Evolutionary conservation across 1,139 yeast species (phyloP).

Genomic region (Yarrowia galli): DNA sequence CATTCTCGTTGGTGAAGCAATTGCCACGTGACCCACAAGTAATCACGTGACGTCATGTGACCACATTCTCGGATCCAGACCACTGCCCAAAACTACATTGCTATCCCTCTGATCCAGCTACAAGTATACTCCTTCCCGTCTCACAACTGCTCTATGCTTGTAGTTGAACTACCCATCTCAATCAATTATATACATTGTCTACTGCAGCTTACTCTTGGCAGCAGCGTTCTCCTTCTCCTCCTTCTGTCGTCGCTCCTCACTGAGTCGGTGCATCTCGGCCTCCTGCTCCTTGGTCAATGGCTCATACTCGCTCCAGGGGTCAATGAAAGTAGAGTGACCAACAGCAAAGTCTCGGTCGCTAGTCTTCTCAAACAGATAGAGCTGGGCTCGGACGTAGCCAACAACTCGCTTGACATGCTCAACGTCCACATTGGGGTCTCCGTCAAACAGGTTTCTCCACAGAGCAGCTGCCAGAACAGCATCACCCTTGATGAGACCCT

Average conservation of each 20-base stretch:
- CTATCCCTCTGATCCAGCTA: no score
- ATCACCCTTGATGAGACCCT: slow-evolving; percentile 84
- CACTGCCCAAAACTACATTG: no score
- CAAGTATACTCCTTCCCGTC: no score
- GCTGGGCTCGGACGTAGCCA: slow-evolving; percentile 85
- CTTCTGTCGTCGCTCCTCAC: slow-evolving; percentile 33
- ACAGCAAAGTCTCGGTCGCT: slow-evolving; percentile 92
- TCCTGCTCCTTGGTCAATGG: slow-evolving; percentile 59
- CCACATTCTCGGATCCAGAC: no score
- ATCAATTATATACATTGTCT: slow-evolving; percentile 16
- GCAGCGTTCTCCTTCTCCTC: slow-evolving; percentile 32
- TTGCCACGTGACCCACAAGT: neutral
- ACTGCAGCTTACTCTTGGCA: slow-evolving; percentile 35
- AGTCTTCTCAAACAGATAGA: slow-evolving; percentile 83
- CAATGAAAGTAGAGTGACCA: slow-evolving; percentile 84
- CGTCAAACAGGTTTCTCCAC: slow-evolving; percentile 69
- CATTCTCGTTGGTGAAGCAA: no score
- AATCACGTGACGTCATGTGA: neutral
- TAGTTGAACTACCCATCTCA: no score
- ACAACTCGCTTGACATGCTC: slow-evolving; percentile 86
- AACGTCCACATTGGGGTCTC: slow-evolving; percentile 80
- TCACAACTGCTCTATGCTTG: no score
- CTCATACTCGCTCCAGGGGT: slow-evolving; percentile 82
- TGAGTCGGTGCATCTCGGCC: slow-evolving; percentile 39
- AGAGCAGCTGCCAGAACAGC: slow-evolving; percentile 85